Conservation (phyloP, 2,329 filamentous ascomycete species). For the Myrmaecium sp. region DNA sequence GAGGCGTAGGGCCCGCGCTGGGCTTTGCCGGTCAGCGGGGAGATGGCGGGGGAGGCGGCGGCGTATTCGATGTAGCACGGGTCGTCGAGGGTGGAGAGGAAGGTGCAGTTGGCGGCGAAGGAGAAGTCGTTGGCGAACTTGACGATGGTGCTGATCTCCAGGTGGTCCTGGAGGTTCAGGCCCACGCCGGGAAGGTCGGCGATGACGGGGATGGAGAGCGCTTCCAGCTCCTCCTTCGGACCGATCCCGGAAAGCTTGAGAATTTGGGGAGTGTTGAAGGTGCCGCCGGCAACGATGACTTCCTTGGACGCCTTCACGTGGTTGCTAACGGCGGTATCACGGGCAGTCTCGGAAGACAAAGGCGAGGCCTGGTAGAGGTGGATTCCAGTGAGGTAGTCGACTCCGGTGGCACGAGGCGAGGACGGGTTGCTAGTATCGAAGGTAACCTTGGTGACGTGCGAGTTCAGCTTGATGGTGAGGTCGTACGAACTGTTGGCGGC, state of each 20-base stretch:
- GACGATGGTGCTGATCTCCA: constrained; percentile 37
- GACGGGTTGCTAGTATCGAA: constrained; percentile 46
- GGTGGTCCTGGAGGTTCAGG: constrained; percentile 46
- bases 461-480: constrained; percentile 42
- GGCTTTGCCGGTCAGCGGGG: constrained; percentile 8
- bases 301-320: constrained; percentile 26
- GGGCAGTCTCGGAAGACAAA: constrained; percentile 9
- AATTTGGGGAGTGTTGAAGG: constrained; percentile 47
- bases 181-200: constrained; percentile 45
- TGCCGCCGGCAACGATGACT: constrained; percentile 32
- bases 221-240: constrained; percentile 33
- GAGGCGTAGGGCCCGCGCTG: constrained; percentile 27
- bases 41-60: constrained; percentile 18
- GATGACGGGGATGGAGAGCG: constrained; percentile 36
- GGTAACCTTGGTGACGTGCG: constrained; percentile 46
- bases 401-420: constrained; percentile 31
- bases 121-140: constrained; percentile 20
- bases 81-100: constrained; percentile 16
- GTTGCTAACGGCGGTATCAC: constrained; percentile 20
- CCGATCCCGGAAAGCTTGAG: constrained; percentile 50
- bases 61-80: constrained; percentile 29
- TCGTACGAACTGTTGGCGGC: constrained; percentile 35
- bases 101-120: constrained; percentile 21
- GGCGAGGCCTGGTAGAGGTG: constrained; percentile 24
- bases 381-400: constrained; percentile 25